Evolutionary conservation across 2,329 filamentous ascomycete species (phyloP).

Genomic region (Aspergillus sergii): DNA sequence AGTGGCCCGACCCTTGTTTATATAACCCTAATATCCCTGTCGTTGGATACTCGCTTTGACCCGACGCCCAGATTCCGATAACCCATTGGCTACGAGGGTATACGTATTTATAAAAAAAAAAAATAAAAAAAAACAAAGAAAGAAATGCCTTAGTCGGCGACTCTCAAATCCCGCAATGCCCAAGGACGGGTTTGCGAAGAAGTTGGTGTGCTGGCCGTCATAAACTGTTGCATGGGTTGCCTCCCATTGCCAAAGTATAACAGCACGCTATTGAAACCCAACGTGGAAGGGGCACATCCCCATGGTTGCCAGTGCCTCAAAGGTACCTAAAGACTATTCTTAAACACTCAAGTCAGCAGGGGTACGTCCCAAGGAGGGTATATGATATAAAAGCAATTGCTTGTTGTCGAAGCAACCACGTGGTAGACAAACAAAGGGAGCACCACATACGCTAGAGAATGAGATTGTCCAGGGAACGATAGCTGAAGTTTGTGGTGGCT

Average conservation of each 20-base stretch:
- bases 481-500: neutral
- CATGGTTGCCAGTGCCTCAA: neutral
- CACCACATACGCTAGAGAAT: neutral
- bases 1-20: neutral
- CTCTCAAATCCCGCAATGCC: neutral
- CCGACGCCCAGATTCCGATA: neutral
- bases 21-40: constrained; percentile 2
- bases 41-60: neutral
- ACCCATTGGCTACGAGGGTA: neutral
- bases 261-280: neutral
- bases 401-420: neutral
- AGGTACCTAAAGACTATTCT: neutral
- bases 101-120: neutral
- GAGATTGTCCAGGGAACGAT: neutral
- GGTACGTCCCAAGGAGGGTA: neutral
- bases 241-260: neutral
- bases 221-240: neutral
- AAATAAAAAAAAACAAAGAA: neutral
- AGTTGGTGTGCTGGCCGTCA: neutral
- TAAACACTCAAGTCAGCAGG: neutral
- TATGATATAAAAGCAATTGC: neutral
- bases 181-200: neutral
- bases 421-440: neutral
- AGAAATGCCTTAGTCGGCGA: neutral
- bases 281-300: neutral